phyloP scores from a whole-genome alignment of 2,329 filamentous ascomycete species.

The Phialophora macrospora region DNA sequence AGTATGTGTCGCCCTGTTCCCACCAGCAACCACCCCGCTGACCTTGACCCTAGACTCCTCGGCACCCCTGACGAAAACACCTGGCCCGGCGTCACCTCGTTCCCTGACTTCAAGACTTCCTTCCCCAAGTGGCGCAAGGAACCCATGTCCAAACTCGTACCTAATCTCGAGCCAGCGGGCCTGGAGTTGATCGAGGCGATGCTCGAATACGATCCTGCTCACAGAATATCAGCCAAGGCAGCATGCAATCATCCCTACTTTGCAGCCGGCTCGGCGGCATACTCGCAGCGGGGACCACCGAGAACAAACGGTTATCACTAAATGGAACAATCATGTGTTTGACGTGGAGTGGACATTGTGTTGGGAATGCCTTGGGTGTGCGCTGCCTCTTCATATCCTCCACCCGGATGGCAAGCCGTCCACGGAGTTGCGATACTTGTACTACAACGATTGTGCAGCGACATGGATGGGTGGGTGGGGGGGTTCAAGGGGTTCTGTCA shows the following conservation, averaged over 20 bases:
- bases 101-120: slow-evolving; percentile 89
- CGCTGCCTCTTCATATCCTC: not conserved
- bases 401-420: not conserved
- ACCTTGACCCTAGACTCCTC: slow-evolving; percentile 62
- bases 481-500: not conserved
- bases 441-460: not conserved
- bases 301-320: slow-evolving; percentile 49
- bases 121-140: slow-evolving; percentile 90
- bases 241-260: slow-evolving; percentile 87
- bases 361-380: not conserved
- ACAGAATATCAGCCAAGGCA: slow-evolving; percentile 86
- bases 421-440: not conserved
- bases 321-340: slow-evolving; percentile 23
- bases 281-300: slow-evolving; percentile 49
- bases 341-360: not conserved
- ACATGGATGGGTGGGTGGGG: not conserved
- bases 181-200: slow-evolving; percentile 63
- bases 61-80: slow-evolving; percentile 80
- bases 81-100: slow-evolving; percentile 93
- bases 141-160: slow-evolving; percentile 67
- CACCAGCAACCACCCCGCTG: slow-evolving; percentile 23
- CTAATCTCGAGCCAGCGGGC: slow-evolving; percentile 69
- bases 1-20: slow-evolving; percentile 56
- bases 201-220: slow-evolving; percentile 85
- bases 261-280: slow-evolving; percentile 55